Conservation (phyloP, 306 rosid species). For the Malus fusca region DNA sequence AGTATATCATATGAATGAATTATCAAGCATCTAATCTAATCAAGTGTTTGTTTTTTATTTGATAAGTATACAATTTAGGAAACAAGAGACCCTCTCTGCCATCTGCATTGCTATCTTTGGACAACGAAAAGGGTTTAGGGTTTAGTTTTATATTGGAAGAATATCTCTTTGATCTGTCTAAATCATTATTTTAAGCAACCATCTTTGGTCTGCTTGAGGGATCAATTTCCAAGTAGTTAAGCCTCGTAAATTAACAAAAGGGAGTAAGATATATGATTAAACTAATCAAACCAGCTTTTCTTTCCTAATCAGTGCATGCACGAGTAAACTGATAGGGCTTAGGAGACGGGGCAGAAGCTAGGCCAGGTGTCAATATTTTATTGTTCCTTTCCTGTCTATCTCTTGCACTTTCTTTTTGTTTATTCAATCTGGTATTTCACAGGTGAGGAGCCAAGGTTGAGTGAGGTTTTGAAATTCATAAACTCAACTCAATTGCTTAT, state of each 20-base stretch:
- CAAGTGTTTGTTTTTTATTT: neutral
- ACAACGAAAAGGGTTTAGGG: neutral
- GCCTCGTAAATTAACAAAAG: neutral
- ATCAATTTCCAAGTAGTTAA: constrained; percentile 22
- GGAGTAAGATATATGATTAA: neutral
- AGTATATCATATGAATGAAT: neutral
- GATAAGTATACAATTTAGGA: neutral
- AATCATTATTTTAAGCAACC: constrained; percentile 2
- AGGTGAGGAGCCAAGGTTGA: neutral
- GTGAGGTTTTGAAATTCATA: neutral
- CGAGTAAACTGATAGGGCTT: neutral
- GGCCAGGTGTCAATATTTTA: constrained; percentile 8
- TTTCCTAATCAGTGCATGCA: constrained; percentile 18
- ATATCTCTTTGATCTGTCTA: constrained; percentile 11
- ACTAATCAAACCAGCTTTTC: neutral
- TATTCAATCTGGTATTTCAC: neutral
- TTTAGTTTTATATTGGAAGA: neutral
- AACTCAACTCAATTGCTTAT: no score
- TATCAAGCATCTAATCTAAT: neutral
- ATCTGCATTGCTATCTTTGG: constrained; percentile 15
- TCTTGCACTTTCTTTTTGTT: neutral
- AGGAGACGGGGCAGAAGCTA: constrained; percentile 30
- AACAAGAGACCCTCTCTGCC: neutral
- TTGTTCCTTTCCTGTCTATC: neutral
- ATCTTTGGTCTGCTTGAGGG: neutral